Percentiles rank a stretch among this genome's conserved stretches.
Conservation (phyloP, 345 rosid genomes). For the Pseudoturritis turrita region DNA sequence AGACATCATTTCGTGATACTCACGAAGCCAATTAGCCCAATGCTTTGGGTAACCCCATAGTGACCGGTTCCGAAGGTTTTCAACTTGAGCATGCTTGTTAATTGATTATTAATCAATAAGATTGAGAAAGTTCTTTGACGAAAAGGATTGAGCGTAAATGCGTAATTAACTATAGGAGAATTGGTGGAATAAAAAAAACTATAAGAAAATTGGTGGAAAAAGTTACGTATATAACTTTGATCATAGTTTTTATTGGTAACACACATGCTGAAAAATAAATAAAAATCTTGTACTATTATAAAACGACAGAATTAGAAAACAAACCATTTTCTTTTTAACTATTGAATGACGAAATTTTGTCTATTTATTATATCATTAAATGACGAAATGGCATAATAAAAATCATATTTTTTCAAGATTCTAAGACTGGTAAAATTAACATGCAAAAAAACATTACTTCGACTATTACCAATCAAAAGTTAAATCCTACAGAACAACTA, state of each 20-base stretch:
- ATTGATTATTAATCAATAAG: background rate
- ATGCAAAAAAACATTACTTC: background rate
- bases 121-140: background rate
- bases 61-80: slow-evolving; percentile 5
- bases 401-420: background rate
- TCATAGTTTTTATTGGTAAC: background rate
- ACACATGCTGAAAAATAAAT: background rate
- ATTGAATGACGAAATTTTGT: background rate
- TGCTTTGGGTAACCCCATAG: slow-evolving; percentile 14
- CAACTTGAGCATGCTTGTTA: background rate
- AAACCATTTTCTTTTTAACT: too few species aligned
- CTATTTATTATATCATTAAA: too few species aligned
- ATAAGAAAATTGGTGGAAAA: background rate
- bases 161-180: background rate
- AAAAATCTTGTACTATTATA: background rate
- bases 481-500: background rate
- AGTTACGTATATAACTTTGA: background rate
- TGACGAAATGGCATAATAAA: background rate
- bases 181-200: background rate
- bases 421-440: background rate
- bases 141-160: background rate
- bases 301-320: background rate
- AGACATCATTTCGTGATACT: slow-evolving; percentile 3
- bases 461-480: background rate
- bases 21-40: background rate